Conservation (phyloP, 495 filamentous ascomycete species). For the Aspergillus sclerotioniger region DNA sequence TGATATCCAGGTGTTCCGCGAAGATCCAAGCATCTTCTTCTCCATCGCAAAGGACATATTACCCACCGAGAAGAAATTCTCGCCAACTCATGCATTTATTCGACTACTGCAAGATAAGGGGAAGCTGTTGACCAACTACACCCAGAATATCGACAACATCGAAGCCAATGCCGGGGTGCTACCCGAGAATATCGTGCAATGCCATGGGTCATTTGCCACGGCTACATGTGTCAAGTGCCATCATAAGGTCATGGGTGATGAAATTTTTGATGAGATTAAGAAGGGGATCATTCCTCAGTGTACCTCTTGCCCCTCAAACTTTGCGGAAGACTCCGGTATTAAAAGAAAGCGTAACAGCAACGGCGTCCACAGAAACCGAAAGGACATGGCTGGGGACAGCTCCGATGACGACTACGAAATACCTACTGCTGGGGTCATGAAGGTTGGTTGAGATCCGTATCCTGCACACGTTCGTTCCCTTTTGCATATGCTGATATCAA, state of each 20-base stretch:
- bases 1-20: slow-evolving; percentile 79
- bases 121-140: slow-evolving; percentile 94
- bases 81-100: slow-evolving; percentile 94
- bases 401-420: slow-evolving; percentile 72
- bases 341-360: slow-evolving; percentile 78
- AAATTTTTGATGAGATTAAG: slow-evolving; percentile 75
- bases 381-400: slow-evolving; percentile 55
- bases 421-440: slow-evolving; percentile 84
- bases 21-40: slow-evolving; percentile 91
- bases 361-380: slow-evolving; percentile 51
- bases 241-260: slow-evolving; percentile 69
- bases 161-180: slow-evolving; percentile 83
- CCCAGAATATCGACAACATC: slow-evolving; percentile 98
- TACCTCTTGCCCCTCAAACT: slow-evolving; percentile 37
- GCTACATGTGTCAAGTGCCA: slow-evolving; percentile 86
- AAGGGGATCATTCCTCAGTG: slow-evolving; percentile 66
- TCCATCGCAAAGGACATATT: slow-evolving; percentile 88
- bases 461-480: background rate
- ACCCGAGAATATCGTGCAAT: slow-evolving; percentile 86
- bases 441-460: slow-evolving; percentile 42
- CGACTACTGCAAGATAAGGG: slow-evolving; percentile 86
- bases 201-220: slow-evolving; percentile 92
- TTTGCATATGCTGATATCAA: slow-evolving; percentile 10
- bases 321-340: slow-evolving; percentile 46
- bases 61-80: slow-evolving; percentile 67